phyloP scores from a whole-genome alignment of 2,329 filamentous ascomycete species.

The Penicillium digitatum region DNA sequence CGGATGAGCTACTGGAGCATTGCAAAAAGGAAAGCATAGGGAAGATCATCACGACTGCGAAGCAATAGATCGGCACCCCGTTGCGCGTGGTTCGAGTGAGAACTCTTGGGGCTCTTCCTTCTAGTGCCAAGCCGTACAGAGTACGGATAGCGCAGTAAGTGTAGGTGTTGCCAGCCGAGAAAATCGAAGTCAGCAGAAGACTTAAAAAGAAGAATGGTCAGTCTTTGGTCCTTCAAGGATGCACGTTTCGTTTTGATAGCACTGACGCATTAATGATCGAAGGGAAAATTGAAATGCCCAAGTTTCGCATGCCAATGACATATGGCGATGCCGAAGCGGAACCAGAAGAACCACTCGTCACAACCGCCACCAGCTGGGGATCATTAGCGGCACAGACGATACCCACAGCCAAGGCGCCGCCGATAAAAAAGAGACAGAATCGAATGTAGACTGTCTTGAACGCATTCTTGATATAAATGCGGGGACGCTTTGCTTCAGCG shows the following conservation, averaged over 20 bases:
- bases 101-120: slow-evolving; percentile 52
- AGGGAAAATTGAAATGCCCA: slow-evolving; percentile 53
- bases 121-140: slow-evolving; percentile 52
- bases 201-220: neutral
- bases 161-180: slow-evolving; percentile 55
- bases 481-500: slow-evolving; percentile 66
- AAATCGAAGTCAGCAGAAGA: slow-evolving; percentile 52
- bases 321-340: slow-evolving; percentile 58
- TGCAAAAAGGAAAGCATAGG: slow-evolving; percentile 54
- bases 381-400: slow-evolving; percentile 67
- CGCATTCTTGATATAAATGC: slow-evolving; percentile 64
- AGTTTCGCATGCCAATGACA: slow-evolving; percentile 59
- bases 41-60: slow-evolving; percentile 53
- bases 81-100: slow-evolving; percentile 57
- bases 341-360: slow-evolving; percentile 13
- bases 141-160: slow-evolving; percentile 53
- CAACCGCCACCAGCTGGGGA: slow-evolving; percentile 14
- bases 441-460: slow-evolving; percentile 75
- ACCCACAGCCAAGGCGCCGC: slow-evolving; percentile 66
- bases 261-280: slow-evolving; percentile 54
- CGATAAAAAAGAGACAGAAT: slow-evolving; percentile 69
- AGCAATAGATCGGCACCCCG: slow-evolving; percentile 60
- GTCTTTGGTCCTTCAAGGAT: no score
- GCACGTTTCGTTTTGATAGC: neutral
- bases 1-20: slow-evolving; percentile 47